Percentiles rank a stretch among this genome's conserved stretches.
Evolutionary conservation across 2,329 filamentous ascomycete species (phyloP).

Genomic region (Elsinoe ampelina): DNA sequence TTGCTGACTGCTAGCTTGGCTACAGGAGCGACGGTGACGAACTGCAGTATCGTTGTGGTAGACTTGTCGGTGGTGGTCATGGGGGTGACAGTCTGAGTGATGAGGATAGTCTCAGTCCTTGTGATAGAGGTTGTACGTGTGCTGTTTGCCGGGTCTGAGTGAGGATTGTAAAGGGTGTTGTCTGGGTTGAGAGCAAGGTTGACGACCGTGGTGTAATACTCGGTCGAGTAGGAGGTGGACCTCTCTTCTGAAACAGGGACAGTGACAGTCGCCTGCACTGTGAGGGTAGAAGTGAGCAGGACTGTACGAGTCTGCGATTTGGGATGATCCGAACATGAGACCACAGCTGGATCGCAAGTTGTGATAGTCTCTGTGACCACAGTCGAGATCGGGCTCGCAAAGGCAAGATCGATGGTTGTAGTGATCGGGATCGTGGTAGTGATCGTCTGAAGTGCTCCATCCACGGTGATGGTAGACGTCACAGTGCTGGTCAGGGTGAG

Average conservation of each 20-base stretch:
- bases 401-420: not conserved
- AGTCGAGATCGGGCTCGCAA: not conserved
- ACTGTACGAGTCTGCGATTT: not conserved
- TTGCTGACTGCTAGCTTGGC: not conserved
- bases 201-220: slow-evolving; percentile 5
- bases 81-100: slow-evolving; percentile 6
- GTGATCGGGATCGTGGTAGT: not conserved
- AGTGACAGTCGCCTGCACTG: not conserved
- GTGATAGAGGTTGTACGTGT: slow-evolving; percentile 4
- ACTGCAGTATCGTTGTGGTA: slow-evolving; percentile 8
- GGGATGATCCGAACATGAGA: not conserved
- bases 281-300: slow-evolving; percentile 2
- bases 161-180: slow-evolving; percentile 9
- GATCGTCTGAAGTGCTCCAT: not conserved
- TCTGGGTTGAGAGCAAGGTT: slow-evolving; percentile 10
- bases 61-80: slow-evolving; percentile 8
- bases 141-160: not conserved
- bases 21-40: slow-evolving; percentile 10
- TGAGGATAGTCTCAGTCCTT: slow-evolving; percentile 1
- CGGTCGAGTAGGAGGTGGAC: not conserved
- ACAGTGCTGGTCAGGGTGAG: slow-evolving; percentile 1
- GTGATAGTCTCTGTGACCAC: not conserved
- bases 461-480: slow-evolving; percentile 1
- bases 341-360: not conserved
- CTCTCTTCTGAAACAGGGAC: not conserved